Percentiles rank a stretch among this genome's conserved stretches.
phyloP scores from a whole-genome alignment of 2,329 filamentous ascomycete species.

The Penicillium sp. region DNA sequence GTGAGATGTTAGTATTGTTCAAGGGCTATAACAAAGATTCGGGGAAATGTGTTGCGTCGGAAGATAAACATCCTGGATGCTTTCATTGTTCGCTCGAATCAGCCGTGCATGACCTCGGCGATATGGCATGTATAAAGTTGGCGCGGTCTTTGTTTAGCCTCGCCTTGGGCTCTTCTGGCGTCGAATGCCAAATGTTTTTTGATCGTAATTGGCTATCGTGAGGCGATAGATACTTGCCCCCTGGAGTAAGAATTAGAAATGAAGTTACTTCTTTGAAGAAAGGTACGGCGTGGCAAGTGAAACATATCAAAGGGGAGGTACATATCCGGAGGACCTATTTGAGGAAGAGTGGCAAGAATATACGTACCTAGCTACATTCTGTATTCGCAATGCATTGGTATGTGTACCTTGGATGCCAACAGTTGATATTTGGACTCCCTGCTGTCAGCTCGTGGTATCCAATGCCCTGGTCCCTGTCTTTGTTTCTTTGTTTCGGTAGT shows the following conservation, averaged over 20 bases:
- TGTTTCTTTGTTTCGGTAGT: not conserved
- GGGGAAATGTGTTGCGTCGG: not conserved
- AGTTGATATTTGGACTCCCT: not conserved
- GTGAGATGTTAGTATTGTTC: conserved; percentile 5
- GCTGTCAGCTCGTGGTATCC: not conserved
- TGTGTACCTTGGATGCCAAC: not conserved
- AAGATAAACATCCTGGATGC: not conserved
- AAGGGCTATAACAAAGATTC: conserved; percentile 1
- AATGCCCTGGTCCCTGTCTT: not conserved
- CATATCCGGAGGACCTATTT: not conserved
- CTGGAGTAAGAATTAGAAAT: not conserved
- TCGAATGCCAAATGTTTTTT: not conserved
- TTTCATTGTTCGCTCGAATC: conserved; percentile 2
- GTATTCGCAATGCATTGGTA: not conserved
- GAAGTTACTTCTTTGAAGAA: not conserved
- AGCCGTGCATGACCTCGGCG: not conserved
- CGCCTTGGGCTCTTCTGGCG: not conserved
- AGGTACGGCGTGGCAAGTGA: not conserved
- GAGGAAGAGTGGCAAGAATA: not conserved
- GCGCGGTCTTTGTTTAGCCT: not conserved
- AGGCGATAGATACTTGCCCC: not conserved
- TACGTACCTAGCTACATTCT: not conserved
- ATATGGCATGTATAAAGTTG: not conserved
- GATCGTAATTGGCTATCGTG: not conserved
- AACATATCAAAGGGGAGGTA: not conserved